Percentiles rank a stretch among this genome's conserved stretches.
phyloP scores from a whole-genome alignment of 257 asterid genomes.

The Lantana camara region DNA sequence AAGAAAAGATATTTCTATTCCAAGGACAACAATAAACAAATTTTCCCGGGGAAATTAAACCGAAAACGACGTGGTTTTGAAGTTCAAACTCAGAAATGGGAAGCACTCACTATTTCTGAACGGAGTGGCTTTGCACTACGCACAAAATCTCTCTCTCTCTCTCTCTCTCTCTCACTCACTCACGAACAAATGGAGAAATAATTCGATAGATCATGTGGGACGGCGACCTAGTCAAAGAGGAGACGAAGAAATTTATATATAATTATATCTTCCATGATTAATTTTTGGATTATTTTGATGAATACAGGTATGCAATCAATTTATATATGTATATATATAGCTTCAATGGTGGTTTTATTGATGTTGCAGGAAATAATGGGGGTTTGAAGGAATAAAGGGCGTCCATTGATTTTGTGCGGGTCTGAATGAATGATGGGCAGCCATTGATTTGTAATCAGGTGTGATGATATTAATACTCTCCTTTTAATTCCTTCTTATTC shows the following conservation, averaged over 20 bases:
- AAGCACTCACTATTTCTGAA: conserved; percentile 16
- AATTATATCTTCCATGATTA: conserved; percentile 7
- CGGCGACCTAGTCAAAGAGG: conserved; percentile 18
- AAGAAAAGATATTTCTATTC: no score
- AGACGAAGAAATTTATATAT: conserved; percentile 12
- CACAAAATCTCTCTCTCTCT: conserved; percentile 1
- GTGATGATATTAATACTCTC: conserved; percentile 25
- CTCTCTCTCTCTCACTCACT: conserved; percentile 22
- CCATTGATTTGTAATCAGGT: conserved; percentile 33
- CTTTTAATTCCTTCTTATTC: conserved; percentile 21
- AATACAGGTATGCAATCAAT: background rate
- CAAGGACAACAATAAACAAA: no score
- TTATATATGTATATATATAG: background rate
- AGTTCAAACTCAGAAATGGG: background rate
- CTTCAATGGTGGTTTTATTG: conserved; percentile 1
- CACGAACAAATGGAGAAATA: background rate
- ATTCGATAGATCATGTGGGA: background rate
- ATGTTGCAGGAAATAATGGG: conserved; percentile 11
- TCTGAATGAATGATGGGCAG: conserved; percentile 27
- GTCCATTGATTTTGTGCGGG: conserved; percentile 30
- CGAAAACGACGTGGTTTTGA: conserved; percentile 6
- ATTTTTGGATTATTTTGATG: background rate
- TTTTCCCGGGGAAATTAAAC: background rate
- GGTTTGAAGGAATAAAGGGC: conserved; percentile 24
- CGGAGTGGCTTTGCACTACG: conserved; percentile 37